A percentile compares a stretch with the other conserved stretches of the same genome.
phyloP scores from a whole-genome alignment of 371 early-diverging fungal genomes.

The Agmasoma carcini region DNA sequence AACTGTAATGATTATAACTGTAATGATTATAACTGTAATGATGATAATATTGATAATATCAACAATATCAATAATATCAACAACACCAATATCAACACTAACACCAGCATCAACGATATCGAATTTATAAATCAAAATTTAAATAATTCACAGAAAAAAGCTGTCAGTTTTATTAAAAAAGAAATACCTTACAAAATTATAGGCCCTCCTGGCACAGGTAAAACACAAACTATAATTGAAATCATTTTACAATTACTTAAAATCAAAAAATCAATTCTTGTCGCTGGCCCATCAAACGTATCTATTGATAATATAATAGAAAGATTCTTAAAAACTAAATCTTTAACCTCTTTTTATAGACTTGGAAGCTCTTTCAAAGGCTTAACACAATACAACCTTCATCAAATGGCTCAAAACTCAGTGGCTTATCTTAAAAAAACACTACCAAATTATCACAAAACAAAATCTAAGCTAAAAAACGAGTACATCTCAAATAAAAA shows the following conservation, averaged over 20 bases:
- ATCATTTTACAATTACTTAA: constrained; percentile 84
- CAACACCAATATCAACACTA: too few species aligned
- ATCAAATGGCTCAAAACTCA: too few species aligned
- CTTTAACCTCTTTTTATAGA: constrained; percentile 78
- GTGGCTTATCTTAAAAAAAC: too few species aligned
- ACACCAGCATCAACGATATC: too few species aligned
- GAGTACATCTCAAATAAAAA: constrained; percentile 69
- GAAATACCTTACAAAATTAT: constrained; percentile 83
- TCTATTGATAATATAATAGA: constrained; percentile 87
- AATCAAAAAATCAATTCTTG: constrained; percentile 63
- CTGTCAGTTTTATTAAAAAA: constrained; percentile 71
- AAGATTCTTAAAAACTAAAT: constrained; percentile 61
- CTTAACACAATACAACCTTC: too few species aligned
- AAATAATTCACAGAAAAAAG: constrained; percentile 81
- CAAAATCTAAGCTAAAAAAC: constrained; percentile 57
- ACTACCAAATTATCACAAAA: too few species aligned
- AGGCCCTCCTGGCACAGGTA: constrained; percentile 60
- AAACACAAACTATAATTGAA: constrained; percentile 85
- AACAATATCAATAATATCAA: too few species aligned
- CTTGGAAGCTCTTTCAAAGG: too few species aligned
- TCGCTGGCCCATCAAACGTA: constrained; percentile 89
- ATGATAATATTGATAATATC: too few species aligned
- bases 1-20: too few species aligned
- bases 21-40: too few species aligned
- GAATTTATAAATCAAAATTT: too few species aligned